Base-by-base conservation (phyloP, 768 basidiomycete species). In the Trametopsis cervina region DNA sequence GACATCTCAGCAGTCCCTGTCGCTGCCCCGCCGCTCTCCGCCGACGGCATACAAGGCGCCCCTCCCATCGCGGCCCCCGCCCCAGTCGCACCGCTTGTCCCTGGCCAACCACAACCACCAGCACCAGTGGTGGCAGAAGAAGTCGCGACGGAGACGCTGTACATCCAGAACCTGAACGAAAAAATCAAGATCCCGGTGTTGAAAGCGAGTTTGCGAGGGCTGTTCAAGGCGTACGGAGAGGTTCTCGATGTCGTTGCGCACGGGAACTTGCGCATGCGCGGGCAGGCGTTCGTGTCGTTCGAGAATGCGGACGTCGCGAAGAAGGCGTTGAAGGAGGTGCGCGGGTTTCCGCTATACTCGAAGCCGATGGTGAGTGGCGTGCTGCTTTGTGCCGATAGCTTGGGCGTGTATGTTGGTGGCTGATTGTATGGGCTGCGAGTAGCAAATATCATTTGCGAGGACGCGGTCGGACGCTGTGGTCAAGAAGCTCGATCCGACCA, bases 201-300 rank as follows among this genome's bases (percentile, higher is more conserved):
- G 54, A 96, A 94, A 67, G 72, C 89, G 45, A 90, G 92, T 3
- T 70, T 99, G 40, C 76, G 80, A 11, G 85, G 85, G 26, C 74
- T 99, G 24, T 98, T 99, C 76, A 91, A 91, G 65, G 77, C 84
- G 12, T 99, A 97, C 60, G 91, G 93, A 11, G 84, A 89, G 53
- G 87, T 99, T 15, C 68, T 97, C 22, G 91, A 95, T 61, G 91
- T 99, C n/a, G 87, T 93, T 17, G 93, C 94, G 9, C 96, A 99
- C 65, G 69, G 74, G 44, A 98, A 96, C 71, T 68, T 99, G 51
- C 83, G 96, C 33, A 99, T 99, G 96, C 78, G 96, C 33, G 96
- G 96, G 13, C 96, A 99, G 69, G 96, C 96, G 3, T 99, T 99
- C 62, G 90, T 99, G 29, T 91, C 89, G 29, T 96, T 99, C 65